phyloP scores from a whole-genome alignment of 768 basidiomycete genomes.

The Lactarius hengduanensis region DNA sequence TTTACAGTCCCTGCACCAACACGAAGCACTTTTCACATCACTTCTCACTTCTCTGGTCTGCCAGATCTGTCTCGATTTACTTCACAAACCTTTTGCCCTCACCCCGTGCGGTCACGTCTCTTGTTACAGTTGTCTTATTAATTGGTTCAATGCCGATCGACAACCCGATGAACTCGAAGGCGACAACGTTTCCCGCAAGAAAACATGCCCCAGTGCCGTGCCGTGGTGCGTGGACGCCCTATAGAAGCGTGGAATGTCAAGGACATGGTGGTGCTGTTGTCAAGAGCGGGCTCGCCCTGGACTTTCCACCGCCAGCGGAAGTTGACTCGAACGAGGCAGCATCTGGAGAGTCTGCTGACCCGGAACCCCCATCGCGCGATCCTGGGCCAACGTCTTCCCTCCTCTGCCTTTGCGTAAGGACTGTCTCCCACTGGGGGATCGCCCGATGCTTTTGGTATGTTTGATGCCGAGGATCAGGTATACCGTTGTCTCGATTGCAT shows the following conservation, averaged over 20 bases:
- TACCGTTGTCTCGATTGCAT: slow-evolving; percentile 73
- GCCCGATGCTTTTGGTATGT: slow-evolving; percentile 52
- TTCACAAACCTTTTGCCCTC: slow-evolving; percentile 71
- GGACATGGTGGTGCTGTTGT: slow-evolving; percentile 46
- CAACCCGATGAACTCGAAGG: slow-evolving; percentile 9
- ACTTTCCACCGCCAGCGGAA: slow-evolving; percentile 16
- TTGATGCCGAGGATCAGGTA: slow-evolving; percentile 76
- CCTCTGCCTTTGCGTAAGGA: slow-evolving; percentile 32
- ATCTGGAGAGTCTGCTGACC: slow-evolving; percentile 32
- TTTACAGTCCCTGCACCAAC: slow-evolving; percentile 33
- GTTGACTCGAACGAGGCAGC: slow-evolving; percentile 31
- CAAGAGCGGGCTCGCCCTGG: slow-evolving; percentile 50
- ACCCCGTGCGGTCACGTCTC: slow-evolving; percentile 74
- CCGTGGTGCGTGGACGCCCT: slow-evolving; percentile 45
- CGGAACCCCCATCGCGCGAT: slow-evolving; percentile 40
- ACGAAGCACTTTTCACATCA: slow-evolving; percentile 52
- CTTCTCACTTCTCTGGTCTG: slow-evolving; percentile 68
- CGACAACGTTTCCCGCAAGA: slow-evolving; percentile 35
- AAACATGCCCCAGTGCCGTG: slow-evolving; percentile 47
- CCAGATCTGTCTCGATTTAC: slow-evolving; percentile 74
- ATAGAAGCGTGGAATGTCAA: slow-evolving; percentile 49
- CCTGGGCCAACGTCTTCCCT: slow-evolving; percentile 64
- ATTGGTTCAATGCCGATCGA: slow-evolving; percentile 62
- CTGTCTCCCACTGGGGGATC: slow-evolving; percentile 30
- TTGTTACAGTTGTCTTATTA: slow-evolving; percentile 68